Evolutionary conservation across 2,329 filamentous ascomycete genomes (phyloP), one percentile per base, ranked within the genome.

Genomic region (Colletotrichum destructivum): DNA sequence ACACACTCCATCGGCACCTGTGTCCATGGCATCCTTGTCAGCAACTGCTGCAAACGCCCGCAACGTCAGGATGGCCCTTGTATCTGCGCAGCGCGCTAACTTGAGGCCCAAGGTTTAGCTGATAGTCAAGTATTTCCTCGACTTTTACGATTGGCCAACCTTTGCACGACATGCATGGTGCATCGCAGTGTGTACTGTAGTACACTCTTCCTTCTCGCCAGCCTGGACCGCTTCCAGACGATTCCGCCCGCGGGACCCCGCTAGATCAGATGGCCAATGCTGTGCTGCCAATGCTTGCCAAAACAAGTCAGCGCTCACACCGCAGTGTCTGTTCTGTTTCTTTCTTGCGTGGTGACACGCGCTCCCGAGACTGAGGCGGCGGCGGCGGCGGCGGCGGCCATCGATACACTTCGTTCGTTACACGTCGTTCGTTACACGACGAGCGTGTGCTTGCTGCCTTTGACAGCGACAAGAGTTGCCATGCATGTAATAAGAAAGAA

Each of bases 261-360:
- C 38, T 38, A 46, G 12, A 62, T 71, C 69, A 46, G 69, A 68
- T 46, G 64, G 52, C 40, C 61, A 38, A 40, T 54, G 52, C 46
- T 54, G 40, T 31, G 51, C 69, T 63, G 64, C 52, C 46, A 55
- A 46, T 46, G 57, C 42, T 35, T 68, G 49, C 68, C 64, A 67
- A 47, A 23, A 2, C 12, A n/a, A 26, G 40, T 38, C 46, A 26
- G 40, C 31, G n/a, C 35, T 38, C 35, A 38, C 35, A 8, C 54
- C 47, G 47, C 40, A 44, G 23, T 44, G 35, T 56, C 52, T 62
- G 57, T 54, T 51, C 52, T n/a, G n/a, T 23, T 54, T 51, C 44
- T 15, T 26, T 23, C 52, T 38, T 46, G 31, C n/a, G 21, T 21
- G 47, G n/a, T 18, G 16, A 23, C 52, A 18, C 52, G 38, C 26